These are phyloP conservation scores for Perilla frutescens DNA, from an alignment of 257 asterid genomes.

Conservation along the genomic window DNA sequence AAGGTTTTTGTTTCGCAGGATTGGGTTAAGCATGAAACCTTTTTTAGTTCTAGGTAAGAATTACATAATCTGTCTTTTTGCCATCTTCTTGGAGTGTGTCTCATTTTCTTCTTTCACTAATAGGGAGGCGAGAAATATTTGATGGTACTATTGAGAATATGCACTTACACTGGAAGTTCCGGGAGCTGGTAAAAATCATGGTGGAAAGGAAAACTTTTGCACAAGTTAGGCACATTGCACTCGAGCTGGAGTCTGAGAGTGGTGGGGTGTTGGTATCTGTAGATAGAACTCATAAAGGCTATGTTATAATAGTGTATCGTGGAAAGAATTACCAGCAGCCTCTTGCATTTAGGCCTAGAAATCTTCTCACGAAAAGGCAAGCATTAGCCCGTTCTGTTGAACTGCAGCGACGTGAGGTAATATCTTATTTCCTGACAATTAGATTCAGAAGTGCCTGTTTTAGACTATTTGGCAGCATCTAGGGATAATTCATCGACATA, in stretches of 20 bases:
- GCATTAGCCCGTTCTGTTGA: conserved; percentile 91
- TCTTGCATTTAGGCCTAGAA: conserved; percentile 62
- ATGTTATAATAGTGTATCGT: conserved; percentile 75
- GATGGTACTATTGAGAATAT: conserved; percentile 94
- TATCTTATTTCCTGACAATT: conserved; percentile 16
- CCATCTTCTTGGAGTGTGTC: conserved; percentile 17
- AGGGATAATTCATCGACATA: conserved; percentile 9
- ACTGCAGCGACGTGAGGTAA: conserved; percentile 94
- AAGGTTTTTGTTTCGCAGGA: conserved; percentile 76
- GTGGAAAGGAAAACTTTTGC: conserved; percentile 65
- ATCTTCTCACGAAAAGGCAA: conserved; percentile 82
- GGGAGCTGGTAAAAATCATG: conserved; percentile 86
- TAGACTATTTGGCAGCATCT: not conserved
- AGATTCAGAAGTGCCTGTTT: not conserved
- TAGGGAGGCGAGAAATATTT: conserved; percentile 88
- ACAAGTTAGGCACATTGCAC: conserved; percentile 82
- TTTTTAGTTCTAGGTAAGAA: conserved; percentile 70
- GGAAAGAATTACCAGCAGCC: conserved; percentile 92
- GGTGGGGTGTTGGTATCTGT: conserved; percentile 90
- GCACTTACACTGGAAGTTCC: conserved; percentile 93
- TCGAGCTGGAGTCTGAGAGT: conserved; percentile 89
- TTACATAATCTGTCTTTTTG: not conserved
- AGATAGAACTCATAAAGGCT: conserved; percentile 72
- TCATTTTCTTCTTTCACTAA: conserved; percentile 25
- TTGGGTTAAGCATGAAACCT: conserved; percentile 95